These are phyloP conservation scores for Bolboschoenoplectus hybrid DNA, from an alignment of 202 grass and related monocot species.

Conservation along the genomic window DNA sequence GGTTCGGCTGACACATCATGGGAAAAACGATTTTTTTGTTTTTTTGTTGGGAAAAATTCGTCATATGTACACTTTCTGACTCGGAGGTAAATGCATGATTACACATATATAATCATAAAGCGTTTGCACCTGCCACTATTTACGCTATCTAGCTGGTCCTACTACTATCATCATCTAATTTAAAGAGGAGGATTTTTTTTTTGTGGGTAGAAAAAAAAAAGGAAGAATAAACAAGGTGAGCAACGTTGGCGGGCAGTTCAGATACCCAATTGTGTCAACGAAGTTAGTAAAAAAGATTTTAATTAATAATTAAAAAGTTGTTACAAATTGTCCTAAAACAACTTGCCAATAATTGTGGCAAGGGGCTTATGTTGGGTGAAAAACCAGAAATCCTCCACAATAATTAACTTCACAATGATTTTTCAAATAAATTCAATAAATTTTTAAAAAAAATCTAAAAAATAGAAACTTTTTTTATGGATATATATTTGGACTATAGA, in stretches of 20 bases:
- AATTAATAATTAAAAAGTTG: not conserved
- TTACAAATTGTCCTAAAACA: not conserved
- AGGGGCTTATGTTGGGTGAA: not conserved
- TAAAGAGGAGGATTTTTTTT: not conserved
- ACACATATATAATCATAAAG: not conserved
- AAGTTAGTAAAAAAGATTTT: not conserved
- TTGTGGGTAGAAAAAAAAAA: not conserved
- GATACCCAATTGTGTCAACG: not conserved
- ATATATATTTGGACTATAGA: too few species aligned
- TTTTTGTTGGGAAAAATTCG: not conserved
- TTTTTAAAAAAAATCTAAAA: too few species aligned
- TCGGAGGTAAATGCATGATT: not conserved
- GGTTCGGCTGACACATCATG: conserved; percentile 20
- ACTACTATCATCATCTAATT: not conserved
- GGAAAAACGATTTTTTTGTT: conserved; percentile 24
- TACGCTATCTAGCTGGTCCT: not conserved
- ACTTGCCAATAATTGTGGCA: not conserved
- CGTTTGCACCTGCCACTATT: not conserved
- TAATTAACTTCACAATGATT: too few species aligned
- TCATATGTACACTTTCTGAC: not conserved
- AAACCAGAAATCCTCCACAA: not conserved
- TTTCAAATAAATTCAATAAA: too few species aligned
- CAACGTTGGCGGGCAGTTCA: not conserved
- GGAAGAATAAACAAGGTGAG: not conserved
- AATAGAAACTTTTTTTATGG: too few species aligned